Percentiles rank a stretch among this genome's conserved stretches.
These are phyloP conservation scores for Lactuca sativa DNA, from an alignment of 129 eudicot genomes.

Conservation along the genomic window DNA sequence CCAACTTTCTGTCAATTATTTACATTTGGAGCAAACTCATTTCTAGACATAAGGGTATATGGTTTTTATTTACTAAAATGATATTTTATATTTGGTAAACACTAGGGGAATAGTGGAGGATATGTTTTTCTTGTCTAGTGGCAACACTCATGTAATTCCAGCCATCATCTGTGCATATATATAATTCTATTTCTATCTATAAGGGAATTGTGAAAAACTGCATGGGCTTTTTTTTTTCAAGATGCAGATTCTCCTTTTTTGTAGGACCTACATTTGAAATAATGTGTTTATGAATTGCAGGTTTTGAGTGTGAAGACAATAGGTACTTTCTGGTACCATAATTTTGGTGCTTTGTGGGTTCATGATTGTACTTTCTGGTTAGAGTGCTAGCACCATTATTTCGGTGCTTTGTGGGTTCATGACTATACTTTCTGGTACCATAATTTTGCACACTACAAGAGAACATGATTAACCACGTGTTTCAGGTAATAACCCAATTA, in stretches of 20 bases:
- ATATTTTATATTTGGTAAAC: no score
- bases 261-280: not conserved
- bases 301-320: constrained; percentile 84
- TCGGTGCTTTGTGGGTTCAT: constrained; percentile 91
- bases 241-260: not conserved
- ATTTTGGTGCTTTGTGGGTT: constrained; percentile 88
- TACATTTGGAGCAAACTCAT: not conserved
- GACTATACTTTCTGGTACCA: constrained; percentile 86
- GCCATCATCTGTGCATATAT: no score
- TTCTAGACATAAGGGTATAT: no score
- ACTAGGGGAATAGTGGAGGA: no score
- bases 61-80: no score
- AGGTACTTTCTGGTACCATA: constrained; percentile 66
- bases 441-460: constrained; percentile 83
- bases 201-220: not conserved
- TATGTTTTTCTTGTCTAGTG: no score
- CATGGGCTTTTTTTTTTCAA: not conserved
- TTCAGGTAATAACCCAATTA: constrained; percentile 42
- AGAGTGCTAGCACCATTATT: constrained; percentile 69
- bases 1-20: not conserved
- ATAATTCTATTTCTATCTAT: no score
- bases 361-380: constrained; percentile 80
- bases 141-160: no score
- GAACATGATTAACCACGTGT: constrained; percentile 63
- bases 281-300: constrained; percentile 33